Evolutionary conservation across 805 yeast species (phyloP), one percentile per base, ranked within the genome.

Genomic region (Wickerhamiella shivajii): DNA sequence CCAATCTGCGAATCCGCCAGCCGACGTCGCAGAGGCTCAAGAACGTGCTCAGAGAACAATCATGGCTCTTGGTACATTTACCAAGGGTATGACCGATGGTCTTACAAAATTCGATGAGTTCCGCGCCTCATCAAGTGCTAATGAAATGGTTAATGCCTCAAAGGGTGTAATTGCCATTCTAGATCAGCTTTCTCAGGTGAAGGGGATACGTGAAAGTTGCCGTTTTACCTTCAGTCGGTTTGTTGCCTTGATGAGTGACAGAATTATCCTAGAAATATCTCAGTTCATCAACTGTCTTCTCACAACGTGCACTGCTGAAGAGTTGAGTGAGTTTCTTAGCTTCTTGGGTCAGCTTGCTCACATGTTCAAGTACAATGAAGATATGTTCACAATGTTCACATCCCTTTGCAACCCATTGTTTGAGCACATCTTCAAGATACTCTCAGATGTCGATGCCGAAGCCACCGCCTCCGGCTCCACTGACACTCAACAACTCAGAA

Each of bases 291-390:
- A 80, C 2, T 63, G 74, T 15, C 60, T 81, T 37, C 60, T 79
- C 49, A 62, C 69, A 16, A 71, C 68, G 23, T 60, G 76, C 44
- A 69, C 67, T 38, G 55, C 68, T 9, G 58, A 63, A 34, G 95
- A 85, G 52, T 59, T 87, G 51, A 66, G 68, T 24, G 94, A 84
- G 49, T 83, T 90, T 50, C 58, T 84, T 36, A 69, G 87, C 24
- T 87, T 90, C 52, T 58, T 90, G 40, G 85, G 93, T 4, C 97
- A 90, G 56, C 69, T 90, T 40, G 69, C 78, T 33, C 96, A 87
- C 52, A 69, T 65, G 43, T 83, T 76, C 56, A 69, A 71, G 47
- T 63, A 63, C 29, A 75, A 79, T 44, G 72, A 69, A 27, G 66
- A 64, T 27, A 71, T 84, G 34, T 83, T 79, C 53, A 72, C 73